Base-by-base conservation (phyloP, 345 rosid genomes). In the Kandelia obovata region DNA sequence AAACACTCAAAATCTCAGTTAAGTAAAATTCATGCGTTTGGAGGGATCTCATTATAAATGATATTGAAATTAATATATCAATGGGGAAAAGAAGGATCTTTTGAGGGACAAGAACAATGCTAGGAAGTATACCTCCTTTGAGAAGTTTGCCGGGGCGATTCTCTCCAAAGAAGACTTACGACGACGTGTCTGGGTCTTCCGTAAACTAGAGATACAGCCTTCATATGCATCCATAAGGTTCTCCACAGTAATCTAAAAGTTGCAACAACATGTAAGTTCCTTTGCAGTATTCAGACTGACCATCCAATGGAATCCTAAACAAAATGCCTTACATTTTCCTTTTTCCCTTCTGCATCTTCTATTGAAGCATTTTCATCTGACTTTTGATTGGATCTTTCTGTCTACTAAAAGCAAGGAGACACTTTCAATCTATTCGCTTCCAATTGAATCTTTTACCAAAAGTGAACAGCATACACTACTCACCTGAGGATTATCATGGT, bases 121-220 rank as follows among this genome's bases (percentile, higher is more conserved):
- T 39, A 39, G 3, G 6, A 23, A 66, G 21, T 1, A 20, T 81
- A 92, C 98, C 96, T 74, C 84, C 85, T 85, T 92, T 5, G 99
- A 84, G 73, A 95, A 95, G 85, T 92, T 95, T 27, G 89, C 99
- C 0, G 96, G 99, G 23, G 90, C 67, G 52, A 95, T 84, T 80
- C 81, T 83, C 88, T 79, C 87, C 74, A 95, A 79, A 63, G 99
- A 92, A 76, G 80, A 49, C 53, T 68, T 71, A 20, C 93, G 90
- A 39, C 96, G 86, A 26, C 68, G 75, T 53, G 85, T 65, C 77
- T 92, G 96, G 20, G 87, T 58, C 79, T 84, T 86, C 46, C 92
- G 76, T 70, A 91, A 72, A 75, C 53, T 65, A 73, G 86, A 81
- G 70, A 83, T 85, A 81, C 97, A 95, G 51, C 72, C 75, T 79